phyloP scores from a whole-genome alignment of 257 asterid genomes.

The Nyctanthes arbortristis region DNA sequence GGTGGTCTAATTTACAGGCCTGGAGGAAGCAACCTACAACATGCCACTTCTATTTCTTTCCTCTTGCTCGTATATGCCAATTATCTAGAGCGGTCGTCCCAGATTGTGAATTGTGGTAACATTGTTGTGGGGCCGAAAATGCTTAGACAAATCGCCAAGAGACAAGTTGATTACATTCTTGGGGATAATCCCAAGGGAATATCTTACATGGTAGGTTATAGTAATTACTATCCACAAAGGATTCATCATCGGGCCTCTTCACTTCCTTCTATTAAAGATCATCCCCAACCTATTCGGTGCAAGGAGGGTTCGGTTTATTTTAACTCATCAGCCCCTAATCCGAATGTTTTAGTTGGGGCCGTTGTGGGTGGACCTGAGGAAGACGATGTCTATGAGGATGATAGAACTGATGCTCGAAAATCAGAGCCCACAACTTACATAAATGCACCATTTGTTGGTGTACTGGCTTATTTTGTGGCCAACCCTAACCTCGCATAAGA shows the following conservation, averaged over 20 bases:
- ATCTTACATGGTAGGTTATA: slow-evolving; percentile 97
- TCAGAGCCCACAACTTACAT: slow-evolving; percentile 95
- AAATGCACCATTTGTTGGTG: slow-evolving; percentile 95
- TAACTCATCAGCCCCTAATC: slow-evolving; percentile 79
- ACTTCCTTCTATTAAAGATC: slow-evolving; percentile 65
- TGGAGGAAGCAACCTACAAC: slow-evolving; percentile 94
- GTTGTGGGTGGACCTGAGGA: slow-evolving; percentile 91
- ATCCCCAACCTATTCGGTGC: slow-evolving; percentile 59
- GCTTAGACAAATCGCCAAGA: slow-evolving; percentile 65
- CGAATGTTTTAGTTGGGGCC: slow-evolving; percentile 77
- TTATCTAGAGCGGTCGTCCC: slow-evolving; percentile 63
- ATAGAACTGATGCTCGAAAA: slow-evolving; percentile 58
- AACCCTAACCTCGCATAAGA: slow-evolving; percentile 48
- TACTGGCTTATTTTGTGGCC: slow-evolving; percentile 70
- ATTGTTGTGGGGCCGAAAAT: slow-evolving; percentile 43
- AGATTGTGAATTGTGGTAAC: slow-evolving; percentile 63
- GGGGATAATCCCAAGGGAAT: slow-evolving; percentile 92
- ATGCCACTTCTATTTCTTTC: slow-evolving; percentile 78
- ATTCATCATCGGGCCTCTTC: slow-evolving; percentile 93
- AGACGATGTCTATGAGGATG: slow-evolving; percentile 68
- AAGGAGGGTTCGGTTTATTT: slow-evolving; percentile 72
- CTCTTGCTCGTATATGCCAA: slow-evolving; percentile 78
- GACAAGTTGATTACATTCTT: slow-evolving; percentile 78
- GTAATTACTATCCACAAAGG: slow-evolving; percentile 60
- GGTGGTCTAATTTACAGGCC: slow-evolving; percentile 90